Conservation (phyloP, 1,284 basidiomycete genomes). For the Cutaneotrichosporon sp. region DNA sequence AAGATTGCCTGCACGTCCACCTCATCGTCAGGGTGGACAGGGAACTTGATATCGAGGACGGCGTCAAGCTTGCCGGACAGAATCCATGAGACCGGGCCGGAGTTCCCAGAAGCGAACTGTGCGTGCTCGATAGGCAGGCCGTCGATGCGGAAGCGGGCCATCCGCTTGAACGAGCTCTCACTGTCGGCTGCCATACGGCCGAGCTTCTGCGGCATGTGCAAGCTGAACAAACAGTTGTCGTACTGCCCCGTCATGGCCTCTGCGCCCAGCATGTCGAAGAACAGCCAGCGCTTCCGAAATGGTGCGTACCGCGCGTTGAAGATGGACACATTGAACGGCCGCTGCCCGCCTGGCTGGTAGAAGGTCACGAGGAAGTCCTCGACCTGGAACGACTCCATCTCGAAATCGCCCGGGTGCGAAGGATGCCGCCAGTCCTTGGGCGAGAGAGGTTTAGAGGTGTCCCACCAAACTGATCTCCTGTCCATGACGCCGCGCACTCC, state of each 20-base stretch:
- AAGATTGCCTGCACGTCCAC: conserved; percentile 83
- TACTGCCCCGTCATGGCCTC: conserved; percentile 96
- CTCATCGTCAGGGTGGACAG: conserved; percentile 69
- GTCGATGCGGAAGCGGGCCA: conserved; percentile 95
- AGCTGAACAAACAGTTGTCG: conserved; percentile 94
- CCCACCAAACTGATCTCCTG: conserved; percentile 84
- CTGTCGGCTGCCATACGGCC: conserved; percentile 71
- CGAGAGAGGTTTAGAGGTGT: conserved; percentile 71
- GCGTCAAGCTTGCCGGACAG: conserved; percentile 94
- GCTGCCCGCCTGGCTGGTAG: conserved; percentile 87
- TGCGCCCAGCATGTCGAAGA: conserved; percentile 87
- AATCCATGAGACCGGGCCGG: conserved; percentile 93
- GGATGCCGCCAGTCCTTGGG: conserved; percentile 77
- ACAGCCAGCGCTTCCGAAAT: conserved; percentile 91
- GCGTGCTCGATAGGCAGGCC: conserved; percentile 96
- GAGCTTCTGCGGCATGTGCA: conserved; percentile 96
- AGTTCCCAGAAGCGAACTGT: conserved; percentile 74
- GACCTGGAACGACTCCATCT: conserved; percentile 81
- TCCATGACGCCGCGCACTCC: conserved; percentile 94
- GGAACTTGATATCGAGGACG: conserved; percentile 97
- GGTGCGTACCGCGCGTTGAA: conserved; percentile 86
- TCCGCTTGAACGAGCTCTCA: conserved; percentile 74
- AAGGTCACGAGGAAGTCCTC: conserved; percentile 94
- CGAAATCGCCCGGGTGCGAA: conserved; percentile 79
- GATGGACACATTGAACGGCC: conserved; percentile 91